Evolutionary conservation across 2,329 filamentous ascomycete genomes (phyloP), one percentile per base, ranked within the genome.

Genomic region (Rhynchosporium agropyri): DNA sequence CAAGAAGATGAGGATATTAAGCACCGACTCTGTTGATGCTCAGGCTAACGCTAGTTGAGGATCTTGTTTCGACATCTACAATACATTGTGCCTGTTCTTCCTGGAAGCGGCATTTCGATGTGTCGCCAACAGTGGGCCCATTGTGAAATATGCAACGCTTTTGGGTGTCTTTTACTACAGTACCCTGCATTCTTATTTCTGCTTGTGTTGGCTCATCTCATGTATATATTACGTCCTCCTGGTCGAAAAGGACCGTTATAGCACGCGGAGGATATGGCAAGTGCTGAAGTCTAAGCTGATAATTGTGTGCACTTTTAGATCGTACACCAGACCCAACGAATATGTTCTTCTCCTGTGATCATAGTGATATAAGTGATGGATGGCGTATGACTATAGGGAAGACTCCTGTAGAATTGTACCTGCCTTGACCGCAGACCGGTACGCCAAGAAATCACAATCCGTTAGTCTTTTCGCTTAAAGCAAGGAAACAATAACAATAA

Each of bases 1-100:
- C 68, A 81, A 81, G 76, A 80, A 82, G 78, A 82, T 82, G 80
- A 82, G 80, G 78, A 79, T 76, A 75, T 80, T 78, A 70, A 80
- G 76, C 74, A 77, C 68, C 61, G 67, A 70, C 42, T 67, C 66
- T 69, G 72, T 73, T 72, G 76, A 75, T 65, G 74, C 74, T 76
- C 72, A 80, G 73, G 79, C 80, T 82, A 81, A 82, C 79, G 70
- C 72, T 71, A 72, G 68, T 72, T 76, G 74, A 77, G 77, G 72
- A 73, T 63, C 40, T 50, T 12, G 28, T 55, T 50, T 48, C 43
- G 46, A 55, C 12, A 45, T 45, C 29, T 31, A 43, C 26, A 31
- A 36, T 2, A 36, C 9, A 10, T 36, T 36, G 9, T 46, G 29
- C 12, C 40, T 54, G 28, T 28, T n/a, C 51, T 54, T 13, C 33